A percentile compares a stretch with the other conserved stretches of the same genome.
phyloP scores from a whole-genome alignment of 805 yeast genomes.

The Debaryomyces hansenii region DNA sequence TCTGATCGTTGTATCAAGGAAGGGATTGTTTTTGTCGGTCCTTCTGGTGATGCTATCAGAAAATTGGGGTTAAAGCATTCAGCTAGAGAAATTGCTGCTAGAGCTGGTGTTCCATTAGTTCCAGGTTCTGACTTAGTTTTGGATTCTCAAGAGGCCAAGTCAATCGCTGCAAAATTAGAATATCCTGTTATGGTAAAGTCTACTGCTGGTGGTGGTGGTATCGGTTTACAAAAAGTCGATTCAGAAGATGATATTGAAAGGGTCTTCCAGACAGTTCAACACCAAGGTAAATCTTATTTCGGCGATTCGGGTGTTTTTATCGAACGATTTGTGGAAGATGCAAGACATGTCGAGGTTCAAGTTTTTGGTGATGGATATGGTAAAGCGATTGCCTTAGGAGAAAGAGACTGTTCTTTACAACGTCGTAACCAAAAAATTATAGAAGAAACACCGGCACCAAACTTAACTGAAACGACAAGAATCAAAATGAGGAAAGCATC shows the following conservation, averaged over 20 bases:
- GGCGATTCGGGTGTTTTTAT: conserved; percentile 95
- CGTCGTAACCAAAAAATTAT: conserved; percentile 95
- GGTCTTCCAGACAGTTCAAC: conserved; percentile 88
- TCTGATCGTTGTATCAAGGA: conserved; percentile 82
- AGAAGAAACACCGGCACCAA: conserved; percentile 98
- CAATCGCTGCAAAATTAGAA: conserved; percentile 68
- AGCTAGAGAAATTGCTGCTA: conserved; percentile 89
- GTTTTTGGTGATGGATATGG: conserved; percentile 96
- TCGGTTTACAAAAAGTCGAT: conserved; percentile 93
- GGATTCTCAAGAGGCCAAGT: conserved; percentile 70
- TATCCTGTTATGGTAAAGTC: conserved; percentile 96
- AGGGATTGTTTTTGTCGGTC: conserved; percentile 94
- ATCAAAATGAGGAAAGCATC: conserved; percentile 76
- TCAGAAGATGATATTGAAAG: conserved; percentile 74
- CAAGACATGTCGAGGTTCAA: conserved; percentile 96
- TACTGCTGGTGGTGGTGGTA: conserved; percentile 99
- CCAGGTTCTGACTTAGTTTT: conserved; percentile 92
- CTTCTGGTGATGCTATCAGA: conserved; percentile 89
- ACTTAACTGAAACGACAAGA: conserved; percentile 79
- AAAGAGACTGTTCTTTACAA: conserved; percentile 96
- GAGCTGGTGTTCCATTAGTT: conserved; percentile 92
- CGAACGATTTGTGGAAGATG: conserved; percentile 91
- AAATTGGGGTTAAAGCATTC: conserved; percentile 93
- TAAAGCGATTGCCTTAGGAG: conserved; percentile 90
- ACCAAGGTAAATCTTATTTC: conserved; percentile 89